Conservation (phyloP, 2,329 filamentous ascomycete species). For the Cercospora zeina region DNA sequence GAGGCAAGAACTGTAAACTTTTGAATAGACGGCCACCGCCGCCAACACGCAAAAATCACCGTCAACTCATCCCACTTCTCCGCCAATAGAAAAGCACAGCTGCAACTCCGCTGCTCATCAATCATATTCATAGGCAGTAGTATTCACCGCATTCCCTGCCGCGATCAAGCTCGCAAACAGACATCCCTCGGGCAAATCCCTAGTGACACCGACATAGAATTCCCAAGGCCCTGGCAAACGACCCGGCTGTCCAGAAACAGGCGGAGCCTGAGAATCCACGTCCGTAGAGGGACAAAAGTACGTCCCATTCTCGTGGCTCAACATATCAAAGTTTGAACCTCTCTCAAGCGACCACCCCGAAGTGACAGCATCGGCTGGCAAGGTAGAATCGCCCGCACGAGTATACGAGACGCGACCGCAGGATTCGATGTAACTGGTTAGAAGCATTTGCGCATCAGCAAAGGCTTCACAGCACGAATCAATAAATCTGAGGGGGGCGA, state of each 20-base stretch:
- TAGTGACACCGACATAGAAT: conserved; percentile 15
- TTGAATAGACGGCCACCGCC: too few species aligned
- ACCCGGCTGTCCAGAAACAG: not conserved
- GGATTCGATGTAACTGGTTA: conserved; percentile 35
- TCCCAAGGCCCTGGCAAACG: conserved; percentile 19
- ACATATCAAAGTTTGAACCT: conserved; percentile 22
- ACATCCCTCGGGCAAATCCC: conserved; percentile 12
- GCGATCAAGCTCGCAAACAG: conserved; percentile 18
- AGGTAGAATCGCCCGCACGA: conserved; percentile 31
- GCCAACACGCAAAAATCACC: not conserved
- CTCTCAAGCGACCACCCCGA: conserved; percentile 32
- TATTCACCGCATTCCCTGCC: conserved; percentile 13
- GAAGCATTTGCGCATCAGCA: not conserved
- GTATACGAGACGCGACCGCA: conserved; percentile 38
- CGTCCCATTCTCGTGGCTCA: conserved; percentile 25
- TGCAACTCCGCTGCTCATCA: too few species aligned
- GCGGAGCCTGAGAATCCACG: conserved; percentile 2
- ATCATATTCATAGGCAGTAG: conserved; percentile 18
- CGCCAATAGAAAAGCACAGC: too few species aligned
- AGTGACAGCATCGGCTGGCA: conserved; percentile 33
- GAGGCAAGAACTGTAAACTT: not conserved
- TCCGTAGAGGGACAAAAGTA: conserved; percentile 12
- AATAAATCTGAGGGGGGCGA: not conserved
- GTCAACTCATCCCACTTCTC: not conserved
- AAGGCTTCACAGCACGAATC: not conserved